phyloP scores from a whole-genome alignment of 345 rosid species.

The Hypericum perforatum region DNA sequence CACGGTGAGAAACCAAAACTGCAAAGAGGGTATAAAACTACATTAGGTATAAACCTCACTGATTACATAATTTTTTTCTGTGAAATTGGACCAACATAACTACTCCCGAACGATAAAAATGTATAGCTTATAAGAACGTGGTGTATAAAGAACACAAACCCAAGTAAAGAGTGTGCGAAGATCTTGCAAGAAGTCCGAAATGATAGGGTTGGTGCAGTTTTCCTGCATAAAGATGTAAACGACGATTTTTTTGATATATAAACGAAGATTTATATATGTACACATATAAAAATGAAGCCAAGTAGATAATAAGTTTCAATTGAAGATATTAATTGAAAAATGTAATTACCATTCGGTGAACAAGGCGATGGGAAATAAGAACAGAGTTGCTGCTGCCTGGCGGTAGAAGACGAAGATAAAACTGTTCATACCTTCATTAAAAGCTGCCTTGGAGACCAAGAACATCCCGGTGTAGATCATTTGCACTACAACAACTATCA shows the following conservation, averaged over 20 bases:
- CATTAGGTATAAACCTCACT: background rate
- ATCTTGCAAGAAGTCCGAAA: constrained; percentile 63
- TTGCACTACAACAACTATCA: constrained; percentile 46
- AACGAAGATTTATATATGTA: background rate
- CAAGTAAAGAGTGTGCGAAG: constrained; percentile 57
- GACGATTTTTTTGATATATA: background rate
- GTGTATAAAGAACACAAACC: constrained; percentile 32
- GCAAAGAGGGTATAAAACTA: no score
- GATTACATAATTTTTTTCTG: background rate
- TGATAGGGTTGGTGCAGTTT: constrained; percentile 56
- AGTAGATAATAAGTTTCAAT: background rate
- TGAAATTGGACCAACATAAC: background rate
- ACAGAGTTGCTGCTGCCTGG: constrained; percentile 66
- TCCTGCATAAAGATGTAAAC: constrained; percentile 28
- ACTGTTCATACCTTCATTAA: constrained; percentile 79
- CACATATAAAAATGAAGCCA: background rate
- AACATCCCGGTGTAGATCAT: constrained; percentile 79
- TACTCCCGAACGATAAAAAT: background rate
- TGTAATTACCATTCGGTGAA: constrained; percentile 53
- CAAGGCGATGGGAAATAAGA: constrained; percentile 63
- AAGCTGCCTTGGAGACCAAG: constrained; percentile 83
- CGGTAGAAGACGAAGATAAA: constrained; percentile 75
- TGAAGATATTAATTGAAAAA: background rate
- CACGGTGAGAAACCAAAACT: no score
- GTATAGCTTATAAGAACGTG: background rate